Evolutionary conservation across 371 early-diverging fungal species (phyloP), one percentile per base, ranked within the genome.

Genomic region (Syncephalastrum contaminatum): DNA sequence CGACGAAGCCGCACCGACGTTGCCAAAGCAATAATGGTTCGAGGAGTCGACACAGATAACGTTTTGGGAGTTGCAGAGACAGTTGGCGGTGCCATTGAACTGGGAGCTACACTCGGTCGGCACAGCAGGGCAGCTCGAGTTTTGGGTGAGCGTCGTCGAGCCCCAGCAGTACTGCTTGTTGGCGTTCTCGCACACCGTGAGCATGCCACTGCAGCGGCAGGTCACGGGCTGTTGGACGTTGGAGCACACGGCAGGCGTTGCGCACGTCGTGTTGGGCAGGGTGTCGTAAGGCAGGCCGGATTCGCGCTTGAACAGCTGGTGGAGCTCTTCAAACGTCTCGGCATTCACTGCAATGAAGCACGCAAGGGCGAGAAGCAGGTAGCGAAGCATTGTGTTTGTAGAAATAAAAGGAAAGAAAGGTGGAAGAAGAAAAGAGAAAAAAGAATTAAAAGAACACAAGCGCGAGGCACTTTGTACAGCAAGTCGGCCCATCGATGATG

Each of bases 1-100:
- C 5, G 53, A 21, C 22, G 45, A 16, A 19, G 16, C 7, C 45
- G 45, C 19, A 19, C 45, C 45, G 20, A 53, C 53, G 43, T 36
- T 40, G 25, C 69, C 72, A 60, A 66, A 72, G 22, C 72, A 72
- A 41, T 72, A 72, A 41, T 66, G 63, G 50, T 68, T 68, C 40
- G 50, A 54, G 14, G 63, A 52, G 40, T 68, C 69, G 5, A 70
- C 71, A 51, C 74, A 70, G 19, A 74, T 66, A 22, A 74, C 59
- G 44, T 62, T 59, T 20, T 46, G 43, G 4, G 39, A 19, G 48
- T 61, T 66, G 56, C 69, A 68, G 22, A 74, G 67, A 66, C 74
- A 70, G 16, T 47, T 55, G 21, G 62, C 41, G 2, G 51, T 59
- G 20, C 57, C 63, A 13, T 56, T 56, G 22, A 65, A 63, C 4